Conservation (phyloP, 2,329 filamentous ascomycete genomes). For the Fusarium piperis region DNA sequence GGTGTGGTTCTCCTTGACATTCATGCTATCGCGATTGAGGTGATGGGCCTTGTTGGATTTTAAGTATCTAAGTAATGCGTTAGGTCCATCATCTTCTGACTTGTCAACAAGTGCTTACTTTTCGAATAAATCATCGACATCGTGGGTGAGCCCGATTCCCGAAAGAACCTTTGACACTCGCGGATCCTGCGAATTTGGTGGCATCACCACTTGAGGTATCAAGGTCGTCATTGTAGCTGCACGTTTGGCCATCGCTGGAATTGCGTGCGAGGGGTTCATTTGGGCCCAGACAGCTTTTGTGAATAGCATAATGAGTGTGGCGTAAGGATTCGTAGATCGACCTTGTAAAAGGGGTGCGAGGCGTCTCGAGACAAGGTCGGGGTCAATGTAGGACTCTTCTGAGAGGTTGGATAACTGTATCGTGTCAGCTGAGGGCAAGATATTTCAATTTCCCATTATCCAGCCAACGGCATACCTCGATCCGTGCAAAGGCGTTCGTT, state of each 20-base stretch:
- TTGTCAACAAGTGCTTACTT: background rate
- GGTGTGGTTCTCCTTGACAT: conserved; percentile 7
- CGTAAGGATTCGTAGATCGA: conserved; percentile 1
- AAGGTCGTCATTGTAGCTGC: background rate
- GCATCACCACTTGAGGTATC: background rate
- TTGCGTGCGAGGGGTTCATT: background rate
- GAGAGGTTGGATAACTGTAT: conserved; percentile 7
- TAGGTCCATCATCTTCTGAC: background rate
- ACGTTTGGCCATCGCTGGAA: background rate
- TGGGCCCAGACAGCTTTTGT: background rate
- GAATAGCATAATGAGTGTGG: conserved; percentile 20
- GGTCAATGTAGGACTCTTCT: background rate
- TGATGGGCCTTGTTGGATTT: background rate
- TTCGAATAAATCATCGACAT: background rate
- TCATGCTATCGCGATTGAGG: background rate
- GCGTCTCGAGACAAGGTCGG: background rate
- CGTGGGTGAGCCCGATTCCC: background rate
- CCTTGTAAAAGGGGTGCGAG: conserved; percentile 3
- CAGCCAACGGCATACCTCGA: conserved; percentile 1
- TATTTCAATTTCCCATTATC: background rate
- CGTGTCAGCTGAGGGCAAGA: background rate
- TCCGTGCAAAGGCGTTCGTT: background rate
- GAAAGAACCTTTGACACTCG: background rate
- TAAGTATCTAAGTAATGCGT: background rate
- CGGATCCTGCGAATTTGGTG: background rate